Evolutionary conservation across 768 basidiomycete genomes (phyloP), one percentile per base, ranked within the genome.

Genomic region (Lactarius sanguifluus): DNA sequence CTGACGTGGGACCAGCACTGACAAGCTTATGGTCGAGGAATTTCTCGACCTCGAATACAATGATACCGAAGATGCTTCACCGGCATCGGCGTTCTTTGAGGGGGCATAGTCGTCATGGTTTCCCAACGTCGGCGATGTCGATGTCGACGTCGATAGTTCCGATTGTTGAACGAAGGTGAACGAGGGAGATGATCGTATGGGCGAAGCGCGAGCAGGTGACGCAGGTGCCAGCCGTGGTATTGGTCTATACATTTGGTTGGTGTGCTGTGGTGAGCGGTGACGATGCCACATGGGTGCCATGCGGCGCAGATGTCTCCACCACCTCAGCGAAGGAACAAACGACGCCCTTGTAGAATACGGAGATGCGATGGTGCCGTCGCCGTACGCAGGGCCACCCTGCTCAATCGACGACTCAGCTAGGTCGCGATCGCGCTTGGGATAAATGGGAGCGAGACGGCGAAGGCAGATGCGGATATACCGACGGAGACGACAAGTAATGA

Each of bases 1-100:
- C 58, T 77, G 79, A 60, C 87, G 80, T 52, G 87, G 80, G 38
- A 80, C 76, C 65, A 85, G 73, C n/a, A 77, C 79, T 43, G 84
- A 79, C 47, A 90, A 73, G 73, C 83, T 90, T 74, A 86, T 81
- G 75, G 86, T 83, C 5, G 89, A 90, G 9, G 81, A 80, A 69
- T 89, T 91, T 70, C 86, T 79, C 70, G 89, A 91, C 18, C 89
- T 83, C 32, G 83, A 81, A 61, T 84, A 78, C 58, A 83, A 74
- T 28, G 78, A 78, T 65, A 62, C 9, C 56, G 69, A 65, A 25
- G 64, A 62, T 2, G 69, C 68, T 47, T 70, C 65, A 52, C 59
- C 57, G 9, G 59, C 68, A 43, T 66, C 67, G 28, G 40, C 13
- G 23, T 54, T 65, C 50, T 65, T 69, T 36, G 55, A 54, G 23